Evolutionary conservation across 1,139 yeast species (phyloP).

Genomic region (Insectozyma bohioensis): DNA sequence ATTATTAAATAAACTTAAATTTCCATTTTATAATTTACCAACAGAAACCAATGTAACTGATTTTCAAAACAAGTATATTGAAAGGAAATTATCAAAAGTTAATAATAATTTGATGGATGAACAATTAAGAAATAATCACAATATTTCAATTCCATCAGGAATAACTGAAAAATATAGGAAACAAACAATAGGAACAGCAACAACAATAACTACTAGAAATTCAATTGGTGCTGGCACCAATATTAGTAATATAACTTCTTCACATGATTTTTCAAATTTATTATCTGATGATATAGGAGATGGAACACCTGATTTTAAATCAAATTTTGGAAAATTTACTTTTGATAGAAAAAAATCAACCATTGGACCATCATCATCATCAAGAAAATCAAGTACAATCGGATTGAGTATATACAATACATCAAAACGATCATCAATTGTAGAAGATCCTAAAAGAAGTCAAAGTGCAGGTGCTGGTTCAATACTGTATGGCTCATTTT

Average conservation of each 20-base stretch:
- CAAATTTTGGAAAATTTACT: slow-evolving; percentile 32
- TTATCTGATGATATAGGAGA: slow-evolving; percentile 30
- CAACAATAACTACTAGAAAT: neutral
- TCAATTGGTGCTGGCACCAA: slow-evolving; percentile 6
- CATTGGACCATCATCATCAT: neutral
- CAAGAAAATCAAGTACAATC: slow-evolving; percentile 12
- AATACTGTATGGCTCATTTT: neutral
- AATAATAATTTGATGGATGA: slow-evolving; percentile 3
- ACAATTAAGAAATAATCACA: slow-evolving; percentile 2
- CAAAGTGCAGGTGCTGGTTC: no score
- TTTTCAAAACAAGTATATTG: slow-evolving; percentile 27
- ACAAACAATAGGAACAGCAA: no score
- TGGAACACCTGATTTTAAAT: slow-evolving; percentile 25
- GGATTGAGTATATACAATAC: no score
- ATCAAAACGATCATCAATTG: slow-evolving; percentile 1
- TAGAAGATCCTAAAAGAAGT: slow-evolving; percentile 7
- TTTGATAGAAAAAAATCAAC: slow-evolving; percentile 18
- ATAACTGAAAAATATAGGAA: slow-evolving; percentile 6
- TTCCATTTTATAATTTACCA: slow-evolving; percentile 48
- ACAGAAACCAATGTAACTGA: slow-evolving; percentile 30
- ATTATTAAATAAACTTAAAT: slow-evolving; percentile 28
- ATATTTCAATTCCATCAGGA: slow-evolving; percentile 6
- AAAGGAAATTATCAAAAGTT: slow-evolving; percentile 14
- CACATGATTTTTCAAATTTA: slow-evolving; percentile 41
- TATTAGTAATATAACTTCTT: neutral